Evolutionary conservation across 2,329 filamentous ascomycete species (phyloP), one percentile per base, ranked within the genome.

Genomic region (Talaromyces sp.): DNA sequence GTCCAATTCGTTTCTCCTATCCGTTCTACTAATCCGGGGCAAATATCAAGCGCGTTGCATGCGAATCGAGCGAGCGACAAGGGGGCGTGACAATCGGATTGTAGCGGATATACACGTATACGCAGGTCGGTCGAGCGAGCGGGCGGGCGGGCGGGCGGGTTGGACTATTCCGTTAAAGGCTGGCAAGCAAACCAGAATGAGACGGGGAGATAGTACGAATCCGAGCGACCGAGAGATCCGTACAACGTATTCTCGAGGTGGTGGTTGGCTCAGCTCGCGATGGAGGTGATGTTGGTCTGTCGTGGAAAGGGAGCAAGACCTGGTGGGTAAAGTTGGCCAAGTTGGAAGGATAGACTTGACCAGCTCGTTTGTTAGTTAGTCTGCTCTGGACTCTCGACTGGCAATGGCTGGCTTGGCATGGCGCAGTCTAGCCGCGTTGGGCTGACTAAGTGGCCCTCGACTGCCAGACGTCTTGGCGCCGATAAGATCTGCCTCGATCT

Each of bases 341-440:
- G 23, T 31, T 50, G 46, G 46, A 23, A 50, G 42, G 7, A 25
- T n/a, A n/a, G n/a, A n/a, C n/a, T n/a, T n/a, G n/a, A n/a, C n/a
- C n/a, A n/a, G n/a, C n/a, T n/a, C n/a, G n/a, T n/a, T n/a, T n/a
- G 9, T 21, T 2, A 14, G 18, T 8, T 14, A 54, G 31, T 35
- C 31, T n/a, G n/a, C n/a, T n/a, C n/a, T 35, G 28, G 50, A 35
- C n/a, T 54, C 50, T 31, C 40, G 40, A 44, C 40, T 18, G 3
- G 7, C 8, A 44, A 21, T 48, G 44, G 44, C 44, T 5, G 44
- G 44, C 46, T 28, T 50, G 46, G 46, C 46, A 31, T 31, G 25
- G 46, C 25, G 79, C 50, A 90, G 81, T 68, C 90, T 90, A 69
- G 6, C 46, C 46, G 46, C 23, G 7, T 31, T 50, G 7, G 14